Conservation (phyloP, 805 yeast genomes). For the Metschnikowia kofuensis region DNA sequence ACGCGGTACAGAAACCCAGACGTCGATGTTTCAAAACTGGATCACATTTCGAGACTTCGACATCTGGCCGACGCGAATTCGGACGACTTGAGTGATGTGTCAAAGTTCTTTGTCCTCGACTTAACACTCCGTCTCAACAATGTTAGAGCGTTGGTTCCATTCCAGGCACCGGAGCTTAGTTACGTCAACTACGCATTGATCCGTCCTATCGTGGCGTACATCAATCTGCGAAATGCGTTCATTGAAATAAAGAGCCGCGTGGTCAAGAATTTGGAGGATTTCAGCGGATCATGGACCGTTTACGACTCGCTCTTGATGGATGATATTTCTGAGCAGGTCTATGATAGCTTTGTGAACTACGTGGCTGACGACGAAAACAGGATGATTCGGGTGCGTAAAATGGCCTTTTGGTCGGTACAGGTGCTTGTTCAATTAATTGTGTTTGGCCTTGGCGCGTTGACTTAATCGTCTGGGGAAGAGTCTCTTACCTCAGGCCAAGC, state of each 20-base stretch:
- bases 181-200: conserved; percentile 89
- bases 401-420: conserved; percentile 92
- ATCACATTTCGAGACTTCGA: conserved; percentile 26
- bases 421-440: conserved; percentile 75
- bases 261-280: conserved; percentile 74
- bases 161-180: conserved; percentile 83
- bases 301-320: conserved; percentile 90
- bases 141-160: conserved; percentile 85
- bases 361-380: conserved; percentile 85
- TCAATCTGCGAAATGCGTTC: conserved; percentile 83
- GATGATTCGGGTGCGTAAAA: conserved; percentile 67
- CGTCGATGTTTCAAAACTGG: conserved; percentile 26
- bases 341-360: conserved; percentile 84
- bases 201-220: conserved; percentile 93
- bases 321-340: conserved; percentile 84
- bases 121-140: conserved; percentile 76
- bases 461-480: conserved; percentile 7
- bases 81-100: conserved; percentile 33
- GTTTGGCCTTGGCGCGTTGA: conserved; percentile 71
- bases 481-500: too few species aligned
- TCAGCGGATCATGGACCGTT: conserved; percentile 95
- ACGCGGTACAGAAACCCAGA: conserved; percentile 39
- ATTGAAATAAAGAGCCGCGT: conserved; percentile 85
- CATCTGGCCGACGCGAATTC: not conserved
- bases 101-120: conserved; percentile 70